Base-by-base conservation (phyloP, 2,329 filamentous ascomycete species). In the Aureobasidium sp. region DNA sequence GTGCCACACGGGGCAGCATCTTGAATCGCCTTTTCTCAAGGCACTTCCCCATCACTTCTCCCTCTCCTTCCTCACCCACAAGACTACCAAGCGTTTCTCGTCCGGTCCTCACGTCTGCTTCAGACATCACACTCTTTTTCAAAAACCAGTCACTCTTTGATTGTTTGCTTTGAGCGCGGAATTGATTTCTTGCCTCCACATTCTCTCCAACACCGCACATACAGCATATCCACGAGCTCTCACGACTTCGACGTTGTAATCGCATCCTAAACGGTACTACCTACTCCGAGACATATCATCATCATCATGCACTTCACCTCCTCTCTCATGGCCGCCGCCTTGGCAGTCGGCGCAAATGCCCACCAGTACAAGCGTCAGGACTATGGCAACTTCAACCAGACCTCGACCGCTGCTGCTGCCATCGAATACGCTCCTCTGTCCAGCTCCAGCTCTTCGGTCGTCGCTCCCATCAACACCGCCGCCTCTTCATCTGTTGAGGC, bases 101-200 rank as follows among this genome's bases (percentile, higher is more conserved):
- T 62, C 43, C 50, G 47, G 59, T 53, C 65, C 62, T 64, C 65
- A 66, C 70, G 68, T 71, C 67, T 69, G 55, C 17, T 52, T 67
- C 48, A 70, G 70, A 68, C 70, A 68, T 64, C 64, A 63, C 70
- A 69, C 66, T 72, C 70, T 66, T 72, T 72, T 65, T 63, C 66
- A 67, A 64, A 20, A 20, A 61, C 64, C 65, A 67, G 65, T 71
- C 70, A 69, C 69, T 71, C 70, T 62, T 71, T 72, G 67, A 65
- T 63, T 44, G 32, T 37, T 52, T 63, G 48, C 39, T 44, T 61
- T 37, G 59, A 56, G 51, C 63, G 63, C 63, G 53, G 63, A 64
- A 64, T 64, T 64, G 63, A 64, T 62, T 64, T 64, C 63, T 55
- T 59, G 60, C 63, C 60, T 63, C 50, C 55, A 60, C 63, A 64